phyloP scores from a whole-genome alignment of 768 basidiomycete species.

The Collybia nuda region DNA sequence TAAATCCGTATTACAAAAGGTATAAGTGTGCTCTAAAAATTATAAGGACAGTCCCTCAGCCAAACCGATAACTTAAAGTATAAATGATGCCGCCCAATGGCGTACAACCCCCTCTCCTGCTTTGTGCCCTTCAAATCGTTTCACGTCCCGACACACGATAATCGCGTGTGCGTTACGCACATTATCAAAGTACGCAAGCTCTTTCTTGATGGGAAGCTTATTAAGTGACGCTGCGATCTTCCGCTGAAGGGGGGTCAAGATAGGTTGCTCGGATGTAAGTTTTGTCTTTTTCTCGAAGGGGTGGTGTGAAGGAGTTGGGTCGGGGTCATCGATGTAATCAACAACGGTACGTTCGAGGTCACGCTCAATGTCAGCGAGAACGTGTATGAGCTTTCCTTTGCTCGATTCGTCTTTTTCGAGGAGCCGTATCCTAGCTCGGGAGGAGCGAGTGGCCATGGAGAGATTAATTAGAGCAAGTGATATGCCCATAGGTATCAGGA shows the following conservation, averaged over 20 bases:
- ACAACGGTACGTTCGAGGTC: slow-evolving; percentile 61
- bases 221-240: slow-evolving; percentile 63
- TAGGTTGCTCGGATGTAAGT: slow-evolving; percentile 32
- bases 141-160: slow-evolving; percentile 69
- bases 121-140: slow-evolving; percentile 55
- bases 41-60: too few relatives aligned
- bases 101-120: slow-evolving; percentile 64
- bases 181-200: slow-evolving; percentile 60
- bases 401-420: slow-evolving; percentile 58
- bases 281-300: slow-evolving; percentile 2
- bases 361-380: slow-evolving; percentile 58
- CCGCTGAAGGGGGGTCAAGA: slow-evolving; percentile 56
- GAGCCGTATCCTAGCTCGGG: slow-evolving; percentile 61
- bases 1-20: too few relatives aligned
- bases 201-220: slow-evolving; percentile 69
- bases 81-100: slow-evolving; percentile 70
- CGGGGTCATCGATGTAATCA: slow-evolving; percentile 54
- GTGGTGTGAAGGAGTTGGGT: slow-evolving; percentile 19
- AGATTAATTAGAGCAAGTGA: slow-evolving; percentile 57
- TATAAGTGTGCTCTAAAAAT: too few relatives aligned
- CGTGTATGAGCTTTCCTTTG: slow-evolving; percentile 50
- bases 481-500: slow-evolving; percentile 62
- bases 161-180: slow-evolving; percentile 68
- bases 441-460: slow-evolving; percentile 53
- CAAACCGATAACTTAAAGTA: slow-evolving; percentile 18